These are phyloP conservation scores for Trapa incisa DNA, from an alignment of 345 rosid genomes.

Conservation along the genomic window DNA sequence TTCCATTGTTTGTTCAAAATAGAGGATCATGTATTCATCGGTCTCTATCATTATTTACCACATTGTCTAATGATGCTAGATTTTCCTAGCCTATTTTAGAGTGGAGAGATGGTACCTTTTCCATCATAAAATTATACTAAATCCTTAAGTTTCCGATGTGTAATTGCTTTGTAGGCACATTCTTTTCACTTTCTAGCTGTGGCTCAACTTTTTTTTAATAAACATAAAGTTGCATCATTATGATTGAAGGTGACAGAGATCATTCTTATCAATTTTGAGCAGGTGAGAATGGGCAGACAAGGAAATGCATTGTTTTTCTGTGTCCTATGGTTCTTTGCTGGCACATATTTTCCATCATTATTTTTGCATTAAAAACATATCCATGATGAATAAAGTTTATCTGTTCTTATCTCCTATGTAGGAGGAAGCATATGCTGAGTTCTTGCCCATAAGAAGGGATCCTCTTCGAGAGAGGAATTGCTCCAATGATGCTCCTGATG, in stretches of 20 bases:
- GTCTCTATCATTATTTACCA: neutral
- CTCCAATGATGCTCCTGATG: slow-evolving; percentile 39
- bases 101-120: neutral
- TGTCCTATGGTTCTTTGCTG: slow-evolving; percentile 46
- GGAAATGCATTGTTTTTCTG: slow-evolving; percentile 58
- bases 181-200: neutral
- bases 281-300: slow-evolving; percentile 52
- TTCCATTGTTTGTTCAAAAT: neutral
- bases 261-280: too few species aligned
- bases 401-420: slow-evolving; percentile 13
- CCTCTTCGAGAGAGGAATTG: slow-evolving; percentile 49
- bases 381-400: slow-evolving; percentile 1
- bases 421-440: slow-evolving; percentile 90
- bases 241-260: neutral
- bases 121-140: neutral
- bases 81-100: neutral
- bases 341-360: neutral
- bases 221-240: too few species aligned
- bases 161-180: neutral
- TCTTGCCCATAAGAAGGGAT: slow-evolving; percentile 60
- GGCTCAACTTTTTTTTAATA: neutral
- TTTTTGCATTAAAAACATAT: neutral
- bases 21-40: neutral
- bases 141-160: neutral
- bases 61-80: neutral